A percentile compares a stretch with the other conserved stretches of the same genome.
phyloP scores from a whole-genome alignment of 108 stramenopile genomes.

The Stephanodiscus minutulus region DNA sequence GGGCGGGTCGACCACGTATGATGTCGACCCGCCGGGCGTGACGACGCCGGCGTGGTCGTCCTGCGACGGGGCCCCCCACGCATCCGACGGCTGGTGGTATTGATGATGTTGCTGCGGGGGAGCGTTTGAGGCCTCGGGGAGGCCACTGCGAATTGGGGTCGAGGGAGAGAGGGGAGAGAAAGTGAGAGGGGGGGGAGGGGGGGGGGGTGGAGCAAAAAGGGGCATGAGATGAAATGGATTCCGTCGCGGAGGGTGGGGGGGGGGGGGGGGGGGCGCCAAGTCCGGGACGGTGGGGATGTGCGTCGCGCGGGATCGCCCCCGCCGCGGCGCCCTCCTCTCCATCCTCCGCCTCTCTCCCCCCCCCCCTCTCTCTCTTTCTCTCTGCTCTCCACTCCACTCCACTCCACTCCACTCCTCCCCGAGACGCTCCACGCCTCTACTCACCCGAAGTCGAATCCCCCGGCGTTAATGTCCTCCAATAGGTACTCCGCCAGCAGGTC shows the following conservation, averaged over 20 bases:
- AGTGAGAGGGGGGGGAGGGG: background rate
- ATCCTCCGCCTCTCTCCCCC: too few relatives aligned
- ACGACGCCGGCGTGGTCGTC: slow-evolving; percentile 25
- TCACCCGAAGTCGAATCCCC: slow-evolving; percentile 77
- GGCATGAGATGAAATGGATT: slow-evolving; percentile 2
- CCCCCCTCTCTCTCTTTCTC: background rate
- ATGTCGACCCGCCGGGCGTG: slow-evolving; percentile 34
- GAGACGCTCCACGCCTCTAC: background rate
- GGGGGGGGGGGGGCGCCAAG: background rate
- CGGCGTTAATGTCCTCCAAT: slow-evolving; percentile 63
- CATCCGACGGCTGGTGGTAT: slow-evolving; percentile 1
- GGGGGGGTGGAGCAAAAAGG: background rate
- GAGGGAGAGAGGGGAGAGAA: background rate
- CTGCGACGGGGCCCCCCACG: slow-evolving; percentile 5
- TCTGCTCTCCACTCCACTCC: background rate
- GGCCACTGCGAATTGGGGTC: background rate
- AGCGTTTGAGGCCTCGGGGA: background rate
- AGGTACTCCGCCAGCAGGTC: slow-evolving; percentile 87
- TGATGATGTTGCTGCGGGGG: slow-evolving; percentile 10
- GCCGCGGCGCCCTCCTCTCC: background rate
- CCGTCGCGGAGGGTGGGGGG: background rate
- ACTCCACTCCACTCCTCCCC: too few relatives aligned
- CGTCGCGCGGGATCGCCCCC: too few relatives aligned
- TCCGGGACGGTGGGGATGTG: too few relatives aligned
- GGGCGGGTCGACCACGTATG: slow-evolving; percentile 37